Base-by-base conservation (phyloP, 495 filamentous ascomycete genomes). In the Hypoxylon fuscum region DNA sequence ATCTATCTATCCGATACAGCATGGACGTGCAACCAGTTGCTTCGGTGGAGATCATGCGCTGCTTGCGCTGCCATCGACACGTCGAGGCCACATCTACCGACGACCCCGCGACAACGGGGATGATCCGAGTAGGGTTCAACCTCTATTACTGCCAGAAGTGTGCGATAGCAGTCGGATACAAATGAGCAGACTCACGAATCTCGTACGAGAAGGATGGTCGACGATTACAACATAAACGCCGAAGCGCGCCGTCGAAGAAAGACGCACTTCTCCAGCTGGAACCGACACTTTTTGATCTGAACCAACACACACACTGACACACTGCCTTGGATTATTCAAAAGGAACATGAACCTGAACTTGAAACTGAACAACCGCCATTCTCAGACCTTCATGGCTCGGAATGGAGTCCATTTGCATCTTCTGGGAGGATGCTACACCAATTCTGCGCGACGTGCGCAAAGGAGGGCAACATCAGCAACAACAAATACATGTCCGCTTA, bases 141-240 rank as follows among this genome's bases (percentile, higher is more conserved):
- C 87, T 89, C 48, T 92, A 91, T 73, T 92, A 92, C 70, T 92
- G 89, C 76, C 84, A 81, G 50, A 85, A 88, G 23, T 92, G 89
- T 71, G 88, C 89, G 15, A 81, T 81, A 47, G 85, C 89, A 69
- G 87, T 90, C 21, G 89, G 89, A 59, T 92, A 85, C 55, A 82
- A 81, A 44, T 90, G 86, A 90, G n/a, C n/a, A n/a, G n/a, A 57
- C 15, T 14, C 38, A n/a, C 1, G 5, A 12, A 20, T 29, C 29
- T 14, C 37, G 35, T n/a, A 38, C 11, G 17, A 42, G 11, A 21
- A 34, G 35, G 27, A 54, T 21, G 8, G 50, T 27, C 32, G 43
- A 57, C 27, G 8, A 48, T 23, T 8, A 47, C 34, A 2, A 35
- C 14, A 7, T n/a, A 10, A 10, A 45, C n/a, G n/a, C n/a, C 34